Evolutionary conservation across 1,139 yeast genomes (phyloP), one percentile per base, ranked within the genome.

Genomic region (Blastobotrys serpentis): DNA sequence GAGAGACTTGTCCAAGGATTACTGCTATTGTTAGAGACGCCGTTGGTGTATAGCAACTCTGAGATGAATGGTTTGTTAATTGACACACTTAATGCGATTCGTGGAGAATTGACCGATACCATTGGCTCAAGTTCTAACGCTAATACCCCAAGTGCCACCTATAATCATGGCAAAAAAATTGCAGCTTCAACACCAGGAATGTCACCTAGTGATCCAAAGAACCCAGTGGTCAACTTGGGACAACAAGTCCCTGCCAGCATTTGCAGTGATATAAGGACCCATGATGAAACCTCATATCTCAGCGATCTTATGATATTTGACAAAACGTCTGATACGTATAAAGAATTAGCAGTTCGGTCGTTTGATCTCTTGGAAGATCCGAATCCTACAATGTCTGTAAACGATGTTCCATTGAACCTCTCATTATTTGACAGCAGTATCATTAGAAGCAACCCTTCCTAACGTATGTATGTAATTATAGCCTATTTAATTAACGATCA

Each of bases 301-400:
- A 52, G 55, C 2, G 63, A 70, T 48, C 59, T 74, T 34, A 62
- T 63, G 43, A 54, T 73, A 7, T 66, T 57, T 49, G 68, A 72
- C 29, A 66, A 66, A 41, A 50, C 62, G 14, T 57, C 56, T 4
- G 66, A 66, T 7, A 53, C 60, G 1, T 69, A 68, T 51, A 51
- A 63, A 8, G 73, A 68, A 19, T 68, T 75, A 47, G 64, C 60
- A 17, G 59, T 72, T 26, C 69, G 75, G 47, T 68, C 79, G 4
- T 84, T 82, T 66, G 92, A 85, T 58, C 66, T 86, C 48, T 71
- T 86, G 46, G 94, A 86, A 60, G 90, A 84, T 55, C 73, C 86
- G 0, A 77, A 78, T 52, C 73, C 78, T 0, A 68, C 72, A 1
- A 67, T 80, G 54, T 68, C 72, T 2, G 50, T 68, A 36, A 86